Evolutionary conservation across 257 asterid genomes (phyloP).

Genomic region (Datura wrightii): DNA sequence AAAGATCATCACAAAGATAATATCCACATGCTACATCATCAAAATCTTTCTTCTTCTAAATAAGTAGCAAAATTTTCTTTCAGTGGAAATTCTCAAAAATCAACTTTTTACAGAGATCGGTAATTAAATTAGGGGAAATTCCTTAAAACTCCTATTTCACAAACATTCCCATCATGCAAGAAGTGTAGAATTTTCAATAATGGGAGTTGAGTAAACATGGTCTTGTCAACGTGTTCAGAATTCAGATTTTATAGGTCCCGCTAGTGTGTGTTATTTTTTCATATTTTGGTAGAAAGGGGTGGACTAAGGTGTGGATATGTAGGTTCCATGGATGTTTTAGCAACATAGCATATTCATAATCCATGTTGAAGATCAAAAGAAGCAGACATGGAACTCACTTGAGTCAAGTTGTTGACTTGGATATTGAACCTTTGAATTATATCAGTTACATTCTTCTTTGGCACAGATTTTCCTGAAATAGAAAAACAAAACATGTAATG

Average conservation of each 20-base stretch:
- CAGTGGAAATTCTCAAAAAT: not conserved
- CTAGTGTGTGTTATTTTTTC: not conserved
- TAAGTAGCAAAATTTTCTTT: not conserved
- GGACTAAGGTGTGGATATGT: not conserved
- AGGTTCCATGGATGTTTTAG: conserved; percentile 1
- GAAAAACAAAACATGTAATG: conserved; percentile 2
- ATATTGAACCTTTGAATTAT: conserved; percentile 78
- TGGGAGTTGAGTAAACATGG: conserved; percentile 19
- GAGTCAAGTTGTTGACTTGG: conserved; percentile 95
- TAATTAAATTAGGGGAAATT: not conserved
- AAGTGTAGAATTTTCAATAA: not conserved
- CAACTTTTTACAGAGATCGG: not conserved
- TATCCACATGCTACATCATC: not conserved
- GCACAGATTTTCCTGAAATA: conserved; percentile 67
- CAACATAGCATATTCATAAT: not conserved
- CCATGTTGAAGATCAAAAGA: conserved; percentile 16
- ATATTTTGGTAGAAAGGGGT: not conserved
- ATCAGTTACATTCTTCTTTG: conserved; percentile 68
- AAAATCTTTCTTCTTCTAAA: not conserved
- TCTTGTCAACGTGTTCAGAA: not conserved
- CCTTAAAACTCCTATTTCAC: not conserved
- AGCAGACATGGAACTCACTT: conserved; percentile 59
- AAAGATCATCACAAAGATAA: not conserved
- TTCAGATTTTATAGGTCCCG: not conserved
- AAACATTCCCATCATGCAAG: conserved; percentile 6